Conservation (phyloP, 805 yeast genomes). For the Zygoascus tannicola region DNA sequence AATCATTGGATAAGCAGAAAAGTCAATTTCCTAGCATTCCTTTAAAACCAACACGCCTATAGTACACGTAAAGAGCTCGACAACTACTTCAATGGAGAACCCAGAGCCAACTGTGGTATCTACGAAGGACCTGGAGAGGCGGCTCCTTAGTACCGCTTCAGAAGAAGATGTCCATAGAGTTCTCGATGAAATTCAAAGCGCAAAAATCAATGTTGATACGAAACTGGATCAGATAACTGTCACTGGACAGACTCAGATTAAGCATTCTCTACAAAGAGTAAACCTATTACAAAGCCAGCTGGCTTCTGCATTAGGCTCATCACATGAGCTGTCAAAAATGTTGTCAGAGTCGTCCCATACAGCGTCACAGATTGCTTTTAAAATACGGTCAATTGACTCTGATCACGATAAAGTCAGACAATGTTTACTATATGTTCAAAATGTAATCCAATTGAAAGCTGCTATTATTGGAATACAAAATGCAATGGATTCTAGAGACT, state of each 20-base stretch:
- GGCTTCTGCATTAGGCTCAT: slow-evolving; percentile 30
- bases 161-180: slow-evolving; percentile 12
- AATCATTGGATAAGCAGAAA: too few species aligned
- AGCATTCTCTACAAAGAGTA: slow-evolving; percentile 19
- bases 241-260: slow-evolving; percentile 11
- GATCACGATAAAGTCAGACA: slow-evolving; percentile 58
- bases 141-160: slow-evolving; percentile 3
- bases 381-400: slow-evolving; percentile 58
- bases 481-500: slow-evolving; percentile 59
- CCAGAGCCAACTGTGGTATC: slow-evolving; percentile 2
- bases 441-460: slow-evolving; percentile 56
- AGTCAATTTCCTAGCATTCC: too few species aligned
- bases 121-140: background rate
- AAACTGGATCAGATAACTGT: slow-evolving; percentile 10
- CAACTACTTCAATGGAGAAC: background rate
- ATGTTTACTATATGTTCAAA: slow-evolving; percentile 54
- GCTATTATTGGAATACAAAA: slow-evolving; percentile 56
- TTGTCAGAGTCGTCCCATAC: slow-evolving; percentile 53
- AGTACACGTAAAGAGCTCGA: too few species aligned
- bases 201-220: background rate
- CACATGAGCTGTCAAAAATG: slow-evolving; percentile 45
- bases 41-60: too few species aligned
- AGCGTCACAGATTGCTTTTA: slow-evolving; percentile 58
- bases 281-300: slow-evolving; percentile 24
- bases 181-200: slow-evolving; percentile 9